Conservation (phyloP, 306 rosid species). For the Sophora flavescens region DNA sequence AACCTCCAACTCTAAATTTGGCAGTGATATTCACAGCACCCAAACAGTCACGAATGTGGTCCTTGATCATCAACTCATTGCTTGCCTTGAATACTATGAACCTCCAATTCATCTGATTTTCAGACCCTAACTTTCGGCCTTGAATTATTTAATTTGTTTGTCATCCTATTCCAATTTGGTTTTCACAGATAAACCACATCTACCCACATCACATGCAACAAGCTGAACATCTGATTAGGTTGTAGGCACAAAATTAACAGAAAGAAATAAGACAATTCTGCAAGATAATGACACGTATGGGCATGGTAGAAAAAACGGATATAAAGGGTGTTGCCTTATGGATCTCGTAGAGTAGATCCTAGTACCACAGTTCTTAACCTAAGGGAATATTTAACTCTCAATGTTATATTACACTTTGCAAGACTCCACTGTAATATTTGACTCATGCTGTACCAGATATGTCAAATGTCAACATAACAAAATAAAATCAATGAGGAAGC, state of each 20-base stretch:
- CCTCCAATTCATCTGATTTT: conserved; percentile 11
- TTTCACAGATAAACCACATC: background rate
- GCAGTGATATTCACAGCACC: background rate
- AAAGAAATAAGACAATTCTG: background rate
- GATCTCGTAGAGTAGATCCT: background rate
- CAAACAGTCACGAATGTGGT: conserved; percentile 16
- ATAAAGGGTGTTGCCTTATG: background rate
- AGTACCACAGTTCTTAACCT: background rate
- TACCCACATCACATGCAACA: conserved; percentile 10
- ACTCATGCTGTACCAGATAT: background rate
- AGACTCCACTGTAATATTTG: conserved; percentile 25
- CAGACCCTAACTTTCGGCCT: conserved; percentile 10
- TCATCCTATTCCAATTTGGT: conserved; percentile 6
- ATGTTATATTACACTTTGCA: conserved; percentile 17
- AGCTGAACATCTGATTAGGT: conserved; percentile 25
- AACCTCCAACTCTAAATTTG: background rate
- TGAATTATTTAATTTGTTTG: background rate
- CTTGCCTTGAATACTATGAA: conserved; percentile 13
- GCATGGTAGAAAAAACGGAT: background rate
- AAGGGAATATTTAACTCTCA: conserved; percentile 13
- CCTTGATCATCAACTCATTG: conserved; percentile 23
- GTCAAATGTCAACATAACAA: conserved; percentile 13
- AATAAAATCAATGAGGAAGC: background rate
- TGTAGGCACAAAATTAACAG: background rate
- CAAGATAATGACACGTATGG: background rate